These are phyloP conservation scores for Wallacemonas sp. DNA, from an alignment of 208 protist species.

Conservation along the genomic window DNA sequence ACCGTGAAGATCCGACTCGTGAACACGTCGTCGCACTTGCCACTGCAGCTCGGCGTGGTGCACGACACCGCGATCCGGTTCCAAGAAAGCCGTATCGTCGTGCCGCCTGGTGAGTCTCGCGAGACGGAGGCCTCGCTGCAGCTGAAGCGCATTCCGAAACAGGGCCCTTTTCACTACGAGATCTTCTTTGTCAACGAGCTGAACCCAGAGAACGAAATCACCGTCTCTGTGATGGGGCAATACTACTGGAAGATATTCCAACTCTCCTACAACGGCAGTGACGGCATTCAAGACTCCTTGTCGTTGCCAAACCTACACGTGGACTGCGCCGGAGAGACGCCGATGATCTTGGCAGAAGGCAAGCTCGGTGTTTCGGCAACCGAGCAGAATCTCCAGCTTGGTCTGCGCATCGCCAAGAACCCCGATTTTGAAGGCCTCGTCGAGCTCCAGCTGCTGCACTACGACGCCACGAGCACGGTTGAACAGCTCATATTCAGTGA, in stretches of 20 bases:
- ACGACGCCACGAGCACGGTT: slow-evolving; percentile 64
- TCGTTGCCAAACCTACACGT: slow-evolving; percentile 62
- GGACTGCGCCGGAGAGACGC: slow-evolving; percentile 26
- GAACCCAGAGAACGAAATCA: slow-evolving; percentile 89
- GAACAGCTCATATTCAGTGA: slow-evolving; percentile 56
- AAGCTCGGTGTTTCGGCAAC: slow-evolving; percentile 63
- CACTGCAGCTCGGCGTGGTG: slow-evolving; percentile 75
- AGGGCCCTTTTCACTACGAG: slow-evolving; percentile 77
- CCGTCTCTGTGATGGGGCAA: slow-evolving; percentile 70
- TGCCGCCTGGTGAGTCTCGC: slow-evolving; percentile 52
- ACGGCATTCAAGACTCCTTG: slow-evolving; percentile 52
- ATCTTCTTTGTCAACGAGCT: slow-evolving; percentile 85
- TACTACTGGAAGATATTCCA: slow-evolving; percentile 88
- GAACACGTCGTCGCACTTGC: slow-evolving; percentile 71
- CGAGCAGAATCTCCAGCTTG: slow-evolving; percentile 61
- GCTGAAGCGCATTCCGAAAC: slow-evolving; percentile 56
- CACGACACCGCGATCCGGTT: slow-evolving; percentile 76
- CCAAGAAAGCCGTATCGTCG: slow-evolving; percentile 47
- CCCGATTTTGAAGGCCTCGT: slow-evolving; percentile 70
- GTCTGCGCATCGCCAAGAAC: slow-evolving; percentile 48
- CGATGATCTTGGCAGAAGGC: slow-evolving; percentile 58
- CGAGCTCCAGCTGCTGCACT: slow-evolving; percentile 71
- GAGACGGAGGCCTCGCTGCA: slow-evolving; percentile 62
- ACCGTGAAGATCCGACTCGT: slow-evolving; percentile 32
- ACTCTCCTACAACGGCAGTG: slow-evolving; percentile 45